Percentiles rank a stretch among this genome's conserved stretches.
Conservation (phyloP, 2,329 filamentous ascomycete genomes). For the Talaromyces pinophilus region DNA sequence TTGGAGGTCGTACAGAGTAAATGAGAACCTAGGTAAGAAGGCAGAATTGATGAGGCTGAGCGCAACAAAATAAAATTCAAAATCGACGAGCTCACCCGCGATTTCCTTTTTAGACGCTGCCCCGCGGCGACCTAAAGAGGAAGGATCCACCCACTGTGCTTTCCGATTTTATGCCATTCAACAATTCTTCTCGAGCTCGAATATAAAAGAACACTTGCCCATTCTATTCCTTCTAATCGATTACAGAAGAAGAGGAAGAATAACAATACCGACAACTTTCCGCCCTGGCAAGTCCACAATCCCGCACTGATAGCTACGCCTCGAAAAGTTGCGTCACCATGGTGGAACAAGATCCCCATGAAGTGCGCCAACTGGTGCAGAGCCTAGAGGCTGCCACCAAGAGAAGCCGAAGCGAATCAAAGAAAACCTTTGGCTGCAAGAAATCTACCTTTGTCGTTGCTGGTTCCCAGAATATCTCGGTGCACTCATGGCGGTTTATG, state of each 20-base stretch:
- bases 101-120: constrained; percentile 5
- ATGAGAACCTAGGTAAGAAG: neutral
- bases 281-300: neutral
- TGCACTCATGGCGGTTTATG: constrained; percentile 90
- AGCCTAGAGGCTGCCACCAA: constrained; percentile 58
- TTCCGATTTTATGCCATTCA: constrained; percentile 12
- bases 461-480: constrained; percentile 64
- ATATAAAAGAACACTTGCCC: neutral
- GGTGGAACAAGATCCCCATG: constrained; percentile 68
- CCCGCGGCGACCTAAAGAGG: constrained; percentile 23
- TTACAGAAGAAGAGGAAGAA: neutral
- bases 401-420: constrained; percentile 54
- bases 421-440: constrained; percentile 69
- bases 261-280: neutral
- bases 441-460: constrained; percentile 74
- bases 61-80: constrained; percentile 9
- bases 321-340: constrained; percentile 42
- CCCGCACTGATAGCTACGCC: neutral
- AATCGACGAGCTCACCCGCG: constrained; percentile 9
- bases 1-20: neutral
- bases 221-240: neutral
- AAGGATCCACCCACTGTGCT: constrained; percentile 17
- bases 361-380: constrained; percentile 66
- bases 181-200: constrained; percentile 1
- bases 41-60: constrained; percentile 11